A percentile compares a stretch with the other conserved stretches of the same genome.
These are phyloP conservation scores for Monosporascus ibericus DNA, from an alignment of 2,329 filamentous ascomycete species.

Conservation along the genomic window DNA sequence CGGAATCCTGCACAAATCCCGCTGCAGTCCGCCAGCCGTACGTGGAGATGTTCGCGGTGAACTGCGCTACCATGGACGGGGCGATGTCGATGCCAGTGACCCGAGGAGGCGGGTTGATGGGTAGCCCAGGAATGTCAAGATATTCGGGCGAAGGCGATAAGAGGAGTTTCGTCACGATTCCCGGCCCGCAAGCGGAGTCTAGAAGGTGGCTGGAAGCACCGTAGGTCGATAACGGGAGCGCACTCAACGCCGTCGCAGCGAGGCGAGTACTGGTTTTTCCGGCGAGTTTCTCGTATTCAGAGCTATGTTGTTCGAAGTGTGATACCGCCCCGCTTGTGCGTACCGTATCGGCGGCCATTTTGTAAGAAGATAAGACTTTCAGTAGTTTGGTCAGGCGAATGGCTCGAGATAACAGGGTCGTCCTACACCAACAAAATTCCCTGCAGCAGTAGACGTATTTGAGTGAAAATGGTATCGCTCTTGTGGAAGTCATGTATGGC, in stretches of 20 bases:
- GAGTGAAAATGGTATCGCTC: background rate
- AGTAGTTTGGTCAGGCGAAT: background rate
- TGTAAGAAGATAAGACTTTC: background rate
- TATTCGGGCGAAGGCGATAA: conserved; percentile 13
- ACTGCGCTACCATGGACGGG: conserved; percentile 13
- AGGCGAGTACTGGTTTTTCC: conserved; percentile 14
- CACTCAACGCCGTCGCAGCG: conserved; percentile 13
- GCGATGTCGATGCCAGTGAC: conserved; percentile 16
- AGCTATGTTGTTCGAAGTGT: conserved; percentile 4
- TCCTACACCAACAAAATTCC: background rate
- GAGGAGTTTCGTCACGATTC: conserved; percentile 17
- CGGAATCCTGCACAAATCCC: conserved; percentile 12
- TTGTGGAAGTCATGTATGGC: background rate
- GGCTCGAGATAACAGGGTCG: background rate
- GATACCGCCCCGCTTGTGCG: background rate
- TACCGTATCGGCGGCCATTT: background rate
- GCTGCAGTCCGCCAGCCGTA: conserved; percentile 13
- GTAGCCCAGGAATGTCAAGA: conserved; percentile 12
- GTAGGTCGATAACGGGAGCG: conserved; percentile 16
- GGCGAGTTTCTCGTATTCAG: conserved; percentile 12
- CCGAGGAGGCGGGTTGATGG: conserved; percentile 10
- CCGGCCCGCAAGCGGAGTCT: conserved; percentile 19
- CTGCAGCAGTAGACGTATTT: background rate
- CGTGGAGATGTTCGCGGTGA: conserved; percentile 9
- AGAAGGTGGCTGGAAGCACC: conserved; percentile 14